These are phyloP conservation scores for Azolla pinnata DNA, from an alignment of 75 land plant species.

Conservation along the genomic window DNA sequence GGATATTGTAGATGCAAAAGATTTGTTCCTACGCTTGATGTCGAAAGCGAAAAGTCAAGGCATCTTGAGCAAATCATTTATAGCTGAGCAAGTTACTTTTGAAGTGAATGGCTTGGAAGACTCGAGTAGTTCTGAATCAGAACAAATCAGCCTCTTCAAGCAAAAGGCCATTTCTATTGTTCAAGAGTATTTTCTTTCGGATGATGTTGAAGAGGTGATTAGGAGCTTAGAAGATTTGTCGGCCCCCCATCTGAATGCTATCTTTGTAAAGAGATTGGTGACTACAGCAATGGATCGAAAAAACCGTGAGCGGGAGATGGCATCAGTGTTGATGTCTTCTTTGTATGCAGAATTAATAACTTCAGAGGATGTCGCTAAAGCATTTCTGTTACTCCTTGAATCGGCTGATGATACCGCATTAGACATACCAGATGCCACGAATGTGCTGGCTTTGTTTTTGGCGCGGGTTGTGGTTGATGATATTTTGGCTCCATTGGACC, in stretches of 20 bases:
- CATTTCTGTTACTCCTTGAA: constrained; percentile 29
- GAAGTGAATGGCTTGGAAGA: not conserved
- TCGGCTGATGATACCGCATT: constrained; percentile 43
- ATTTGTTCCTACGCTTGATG: constrained; percentile 37
- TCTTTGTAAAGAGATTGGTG: constrained; percentile 43
- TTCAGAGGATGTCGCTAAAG: constrained; percentile 27
- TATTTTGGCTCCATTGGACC: constrained; percentile 31
- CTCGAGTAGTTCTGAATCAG: constrained; percentile 12
- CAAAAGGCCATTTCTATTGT: constrained; percentile 26
- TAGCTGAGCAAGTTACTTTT: constrained; percentile 6
- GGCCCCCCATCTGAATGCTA: constrained; percentile 32
- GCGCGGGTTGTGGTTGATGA: constrained; percentile 49
- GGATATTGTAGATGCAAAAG: constrained; percentile 49
- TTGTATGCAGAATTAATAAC: constrained; percentile 50
- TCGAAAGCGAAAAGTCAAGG: constrained; percentile 58
- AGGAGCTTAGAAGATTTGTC: constrained; percentile 31
- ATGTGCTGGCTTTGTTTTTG: constrained; percentile 33
- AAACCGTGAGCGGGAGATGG: constrained; percentile 60
- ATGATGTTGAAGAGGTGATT: constrained; percentile 32
- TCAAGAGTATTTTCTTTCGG: constrained; percentile 39
- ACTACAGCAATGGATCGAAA: constrained; percentile 59
- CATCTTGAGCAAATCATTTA: constrained; percentile 46
- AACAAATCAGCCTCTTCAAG: constrained; percentile 21
- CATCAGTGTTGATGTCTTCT: constrained; percentile 46
- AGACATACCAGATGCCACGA: constrained; percentile 28